A percentile compares a stretch with the other conserved stretches of the same genome.
phyloP scores from a whole-genome alignment of 352 stramenopile genomes.

The Sclerospora graminicola region DNA sequence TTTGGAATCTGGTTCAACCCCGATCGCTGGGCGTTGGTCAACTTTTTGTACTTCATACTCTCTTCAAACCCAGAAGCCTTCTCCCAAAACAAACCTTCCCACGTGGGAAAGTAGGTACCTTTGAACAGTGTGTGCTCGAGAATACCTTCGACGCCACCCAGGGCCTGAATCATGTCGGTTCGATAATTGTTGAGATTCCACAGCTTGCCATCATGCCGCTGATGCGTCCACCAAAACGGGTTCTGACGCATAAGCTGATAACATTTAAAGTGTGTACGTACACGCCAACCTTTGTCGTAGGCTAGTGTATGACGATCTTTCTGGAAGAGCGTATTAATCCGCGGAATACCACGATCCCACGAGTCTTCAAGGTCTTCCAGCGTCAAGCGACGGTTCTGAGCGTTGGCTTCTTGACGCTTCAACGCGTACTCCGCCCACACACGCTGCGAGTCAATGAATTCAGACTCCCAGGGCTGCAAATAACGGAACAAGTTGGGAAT shows the following conservation, averaged over 20 bases:
- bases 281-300: slow-evolving; percentile 99
- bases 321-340: slow-evolving; percentile 95
- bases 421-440: slow-evolving; percentile 99
- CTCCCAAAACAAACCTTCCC: slow-evolving; percentile 99
- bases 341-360: slow-evolving; percentile 97
- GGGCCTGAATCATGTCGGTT: slow-evolving; percentile 99
- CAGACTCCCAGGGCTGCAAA: slow-evolving; percentile 96
- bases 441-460: slow-evolving; percentile 99
- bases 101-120: slow-evolving; percentile 99
- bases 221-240: slow-evolving; percentile 99
- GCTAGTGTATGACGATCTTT: slow-evolving; percentile 98
- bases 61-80: slow-evolving; percentile 94
- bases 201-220: slow-evolving; percentile 98
- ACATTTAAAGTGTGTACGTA: slow-evolving; percentile 98
- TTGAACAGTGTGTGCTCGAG: slow-evolving; percentile 99
- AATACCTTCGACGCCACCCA: slow-evolving; percentile 99
- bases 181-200: slow-evolving; percentile 99
- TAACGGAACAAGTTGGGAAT: slow-evolving; percentile 99
- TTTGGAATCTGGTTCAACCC: slow-evolving; percentile 99
- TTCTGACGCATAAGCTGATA: slow-evolving; percentile 98
- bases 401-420: slow-evolving; percentile 98
- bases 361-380: slow-evolving; percentile 99
- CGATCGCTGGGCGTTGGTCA: slow-evolving; percentile 98
- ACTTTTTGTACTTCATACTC: slow-evolving; percentile 99
- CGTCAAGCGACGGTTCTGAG: slow-evolving; percentile 97